Conservation (phyloP, 1,284 basidiomycete genomes). For the Rhodotorula mucilaginosa region DNA sequence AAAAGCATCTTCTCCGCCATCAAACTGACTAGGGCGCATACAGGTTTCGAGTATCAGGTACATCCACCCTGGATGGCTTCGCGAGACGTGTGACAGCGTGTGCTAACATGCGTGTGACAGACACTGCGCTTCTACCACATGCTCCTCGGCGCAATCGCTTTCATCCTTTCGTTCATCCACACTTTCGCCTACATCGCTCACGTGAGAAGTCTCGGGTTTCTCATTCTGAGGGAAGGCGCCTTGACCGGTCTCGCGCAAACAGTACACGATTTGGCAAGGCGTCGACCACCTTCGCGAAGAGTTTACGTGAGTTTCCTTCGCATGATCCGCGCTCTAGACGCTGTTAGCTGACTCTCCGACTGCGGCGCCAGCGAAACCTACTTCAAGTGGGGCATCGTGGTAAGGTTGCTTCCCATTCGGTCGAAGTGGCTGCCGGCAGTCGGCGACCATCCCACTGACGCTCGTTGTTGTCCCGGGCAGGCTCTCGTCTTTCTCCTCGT, state of each 20-base stretch:
- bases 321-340: no score
- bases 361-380: conserved; percentile 14
- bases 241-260: neutral
- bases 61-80: neutral
- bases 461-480: neutral
- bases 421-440: neutral
- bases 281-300: conserved; percentile 14
- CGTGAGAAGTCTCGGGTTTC: neutral
- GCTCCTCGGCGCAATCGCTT: conserved; percentile 18
- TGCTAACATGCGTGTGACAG: neutral
- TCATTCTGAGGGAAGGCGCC: no score
- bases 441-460: no score
- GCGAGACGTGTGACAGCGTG: no score
- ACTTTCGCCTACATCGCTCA: conserved; percentile 23
- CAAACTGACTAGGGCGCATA: neutral
- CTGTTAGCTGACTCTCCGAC: no score
- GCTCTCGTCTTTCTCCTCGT: conserved; percentile 20
- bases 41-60: conserved; percentile 30
- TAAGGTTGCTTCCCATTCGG: neutral
- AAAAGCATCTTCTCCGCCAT: no score
- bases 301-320: conserved; percentile 5
- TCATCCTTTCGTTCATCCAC: conserved; percentile 29
- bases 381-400: conserved; percentile 32
- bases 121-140: conserved; percentile 32
- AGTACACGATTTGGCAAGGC: conserved; percentile 12